These are phyloP conservation scores for Ogataea naganishii DNA, from an alignment of 805 yeast species.

Conservation along the genomic window DNA sequence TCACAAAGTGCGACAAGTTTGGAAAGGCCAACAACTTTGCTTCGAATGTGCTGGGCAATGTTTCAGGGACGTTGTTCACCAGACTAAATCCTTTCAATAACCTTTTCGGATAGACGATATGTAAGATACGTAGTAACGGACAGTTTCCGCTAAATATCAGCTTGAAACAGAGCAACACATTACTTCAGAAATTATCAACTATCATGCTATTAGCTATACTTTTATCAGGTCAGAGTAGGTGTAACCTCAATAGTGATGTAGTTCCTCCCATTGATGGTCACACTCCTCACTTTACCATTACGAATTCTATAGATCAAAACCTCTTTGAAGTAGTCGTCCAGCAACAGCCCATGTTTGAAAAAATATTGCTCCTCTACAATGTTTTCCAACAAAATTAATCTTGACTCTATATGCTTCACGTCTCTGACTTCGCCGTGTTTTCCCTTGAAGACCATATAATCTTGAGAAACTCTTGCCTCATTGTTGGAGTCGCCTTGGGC, in stretches of 20 bases:
- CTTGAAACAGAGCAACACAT: no score
- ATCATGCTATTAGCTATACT: neutral
- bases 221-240: constrained; percentile 5
- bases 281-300: constrained; percentile 10
- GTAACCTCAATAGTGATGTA: constrained; percentile 15
- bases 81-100: constrained; percentile 36
- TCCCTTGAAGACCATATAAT: constrained; percentile 6
- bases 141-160: constrained; percentile 7
- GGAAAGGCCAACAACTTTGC: constrained; percentile 73
- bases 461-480: constrained; percentile 1
- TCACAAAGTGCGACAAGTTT: constrained; percentile 86
- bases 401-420: constrained; percentile 8
- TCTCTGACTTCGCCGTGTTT: constrained; percentile 3
- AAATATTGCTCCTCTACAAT: constrained; percentile 11
- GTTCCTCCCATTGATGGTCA: constrained; percentile 9
- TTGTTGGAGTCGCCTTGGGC: no score
- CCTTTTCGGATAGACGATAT: no score
- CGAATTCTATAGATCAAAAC: constrained; percentile 12
- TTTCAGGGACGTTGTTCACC: constrained; percentile 33
- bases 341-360: constrained; percentile 9
- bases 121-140: neutral
- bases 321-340: constrained; percentile 10
- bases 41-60: constrained; percentile 42
- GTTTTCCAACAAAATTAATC: constrained; percentile 15
- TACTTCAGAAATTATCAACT: neutral